phyloP scores from a whole-genome alignment of 768 basidiomycete species.

The Xerocomellus chrysenteron region DNA sequence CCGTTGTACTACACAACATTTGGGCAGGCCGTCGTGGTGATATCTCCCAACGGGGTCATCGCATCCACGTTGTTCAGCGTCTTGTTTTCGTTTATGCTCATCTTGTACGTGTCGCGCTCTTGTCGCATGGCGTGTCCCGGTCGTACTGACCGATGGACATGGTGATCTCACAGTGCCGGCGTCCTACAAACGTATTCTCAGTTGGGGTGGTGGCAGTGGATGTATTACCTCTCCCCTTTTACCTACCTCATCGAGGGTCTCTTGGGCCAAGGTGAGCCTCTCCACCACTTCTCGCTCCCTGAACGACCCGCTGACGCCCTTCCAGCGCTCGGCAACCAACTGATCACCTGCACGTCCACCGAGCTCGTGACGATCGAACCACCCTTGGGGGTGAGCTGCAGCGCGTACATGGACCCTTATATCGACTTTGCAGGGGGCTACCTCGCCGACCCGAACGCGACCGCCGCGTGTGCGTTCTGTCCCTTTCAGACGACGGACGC shows the following conservation, averaged over 20 bases:
- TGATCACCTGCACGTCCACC: slow-evolving; percentile 46
- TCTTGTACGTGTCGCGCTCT: slow-evolving; percentile 36
- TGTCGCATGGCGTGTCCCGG: background rate
- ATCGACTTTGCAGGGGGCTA: slow-evolving; percentile 54
- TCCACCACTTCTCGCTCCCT: too few species aligned
- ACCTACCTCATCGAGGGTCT: slow-evolving; percentile 52
- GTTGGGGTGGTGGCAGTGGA: slow-evolving; percentile 33
- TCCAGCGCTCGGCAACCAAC: slow-evolving; percentile 42
- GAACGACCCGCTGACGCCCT: background rate
- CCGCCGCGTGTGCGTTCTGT: slow-evolving; percentile 55
- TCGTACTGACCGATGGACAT: background rate
- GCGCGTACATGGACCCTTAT: slow-evolving; percentile 49
- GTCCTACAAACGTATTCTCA: slow-evolving; percentile 46
- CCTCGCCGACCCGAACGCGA: slow-evolving; percentile 53
- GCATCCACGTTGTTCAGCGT: slow-evolving; percentile 40
- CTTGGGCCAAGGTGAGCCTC: slow-evolving; percentile 26
- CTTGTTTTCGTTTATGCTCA: slow-evolving; percentile 41
- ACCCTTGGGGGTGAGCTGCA: slow-evolving; percentile 53
- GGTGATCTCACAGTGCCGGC: slow-evolving; percentile 37
- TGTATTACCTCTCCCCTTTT: slow-evolving; percentile 48
- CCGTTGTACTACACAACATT: slow-evolving; percentile 47
- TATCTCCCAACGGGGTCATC: slow-evolving; percentile 41
- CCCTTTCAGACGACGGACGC: slow-evolving; percentile 48
- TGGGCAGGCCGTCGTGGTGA: slow-evolving; percentile 40
- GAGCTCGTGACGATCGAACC: slow-evolving; percentile 58